Percentiles rank a stretch among this genome's conserved stretches.
Conservation (phyloP, 257 asterid genomes). For the Solanum ossicruentum region DNA sequence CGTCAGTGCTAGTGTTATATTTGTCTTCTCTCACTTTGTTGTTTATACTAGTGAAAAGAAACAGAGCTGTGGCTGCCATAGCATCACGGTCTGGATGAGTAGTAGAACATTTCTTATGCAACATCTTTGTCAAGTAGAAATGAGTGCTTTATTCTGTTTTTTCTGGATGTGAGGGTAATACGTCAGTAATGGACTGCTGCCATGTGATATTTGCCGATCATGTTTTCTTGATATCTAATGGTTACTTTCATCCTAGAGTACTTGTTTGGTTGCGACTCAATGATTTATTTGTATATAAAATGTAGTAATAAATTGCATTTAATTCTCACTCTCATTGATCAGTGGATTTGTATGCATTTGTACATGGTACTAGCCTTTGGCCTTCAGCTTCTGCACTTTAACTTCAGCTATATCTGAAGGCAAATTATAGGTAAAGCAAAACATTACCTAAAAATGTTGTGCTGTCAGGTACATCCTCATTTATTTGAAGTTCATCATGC, state of each 20-base stretch:
- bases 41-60: not conserved
- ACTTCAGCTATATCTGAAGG: not conserved
- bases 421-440: not conserved
- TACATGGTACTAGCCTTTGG: not conserved
- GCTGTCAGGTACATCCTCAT: slow-evolving; percentile 49
- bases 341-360: not conserved
- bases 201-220: not conserved
- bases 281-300: not conserved
- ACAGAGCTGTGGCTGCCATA: not conserved
- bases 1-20: not conserved
- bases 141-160: not conserved
- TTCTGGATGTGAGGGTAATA: not conserved
- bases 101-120: not conserved
- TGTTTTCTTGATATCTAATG: not conserved
- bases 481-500: slow-evolving; percentile 45
- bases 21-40: not conserved
- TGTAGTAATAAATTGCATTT: not conserved
- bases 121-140: not conserved
- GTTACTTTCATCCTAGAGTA: not conserved
- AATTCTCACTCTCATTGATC: not conserved
- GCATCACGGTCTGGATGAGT: not conserved
- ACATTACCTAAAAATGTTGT: not conserved
- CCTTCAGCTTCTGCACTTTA: not conserved
- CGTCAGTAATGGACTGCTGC: not conserved
- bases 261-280: not conserved